Evolutionary conservation across 1,139 yeast genomes (phyloP).

Genomic region (Nakaseomyces bracarensis): DNA sequence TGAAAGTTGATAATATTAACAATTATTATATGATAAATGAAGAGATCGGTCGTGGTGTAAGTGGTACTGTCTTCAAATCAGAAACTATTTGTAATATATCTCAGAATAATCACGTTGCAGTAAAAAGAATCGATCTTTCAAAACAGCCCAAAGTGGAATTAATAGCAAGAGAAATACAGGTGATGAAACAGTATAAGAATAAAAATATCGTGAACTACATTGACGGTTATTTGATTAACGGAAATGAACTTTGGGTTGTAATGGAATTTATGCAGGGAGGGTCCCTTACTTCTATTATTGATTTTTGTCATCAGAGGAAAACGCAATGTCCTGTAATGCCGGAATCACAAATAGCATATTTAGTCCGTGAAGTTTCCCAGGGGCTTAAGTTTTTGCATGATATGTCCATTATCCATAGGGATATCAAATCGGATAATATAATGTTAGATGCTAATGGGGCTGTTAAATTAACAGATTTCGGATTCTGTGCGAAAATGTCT

Average conservation of each 20-base stretch:
- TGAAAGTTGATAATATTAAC: background rate
- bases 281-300: conserved; percentile 78
- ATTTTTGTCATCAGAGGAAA: conserved; percentile 47
- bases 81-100: background rate
- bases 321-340: conserved; percentile 35
- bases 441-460: conserved; percentile 77
- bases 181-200: conserved; percentile 90
- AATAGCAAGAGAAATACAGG: conserved; percentile 87
- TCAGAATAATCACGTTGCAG: conserved; percentile 47
- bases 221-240: conserved; percentile 71
- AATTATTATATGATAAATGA: conserved; percentile 12
- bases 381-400: conserved; percentile 88
- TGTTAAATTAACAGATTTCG: conserved; percentile 94
- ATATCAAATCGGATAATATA: conserved; percentile 91
- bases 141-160: conserved; percentile 92
- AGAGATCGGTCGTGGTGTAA: conserved; percentile 30
- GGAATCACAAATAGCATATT: conserved; percentile 79
- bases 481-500: conserved; percentile 93
- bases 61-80: conserved; percentile 27
- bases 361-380: conserved; percentile 83
- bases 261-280: conserved; percentile 97
- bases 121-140: conserved; percentile 90
- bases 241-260: conserved; percentile 72
- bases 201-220: conserved; percentile 87
- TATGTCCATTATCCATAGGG: conserved; percentile 90